Evolutionary conservation across 257 asterid species (phyloP).

Genomic region (Fraxinus cuspidata): DNA sequence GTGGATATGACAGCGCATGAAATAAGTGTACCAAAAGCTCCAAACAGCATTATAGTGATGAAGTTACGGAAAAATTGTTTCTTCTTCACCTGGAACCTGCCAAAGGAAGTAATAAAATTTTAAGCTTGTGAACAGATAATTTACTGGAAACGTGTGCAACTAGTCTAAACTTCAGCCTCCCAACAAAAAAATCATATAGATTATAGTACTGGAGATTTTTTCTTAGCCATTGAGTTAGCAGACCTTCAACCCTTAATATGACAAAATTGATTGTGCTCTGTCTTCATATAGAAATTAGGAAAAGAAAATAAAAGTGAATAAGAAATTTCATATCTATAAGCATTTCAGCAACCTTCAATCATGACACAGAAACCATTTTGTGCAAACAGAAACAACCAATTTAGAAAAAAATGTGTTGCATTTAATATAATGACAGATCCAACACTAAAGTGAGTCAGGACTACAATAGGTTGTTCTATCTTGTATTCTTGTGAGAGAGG

Average conservation of each 20-base stretch:
- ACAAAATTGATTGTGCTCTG: no score
- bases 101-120: background rate
- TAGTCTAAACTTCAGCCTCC: background rate
- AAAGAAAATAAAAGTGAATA: no score
- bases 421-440: no score
- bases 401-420: no score
- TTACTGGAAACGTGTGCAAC: background rate
- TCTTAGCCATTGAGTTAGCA: background rate
- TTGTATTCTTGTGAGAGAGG: no score
- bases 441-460: no score
- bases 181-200: background rate
- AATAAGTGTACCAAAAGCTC: conserved; percentile 48
- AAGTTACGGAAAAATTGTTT: conserved; percentile 53
- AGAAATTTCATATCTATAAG: no score
- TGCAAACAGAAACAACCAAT: no score
- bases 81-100: conserved; percentile 54
- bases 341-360: no score
- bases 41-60: conserved; percentile 46
- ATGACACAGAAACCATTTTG: no score
- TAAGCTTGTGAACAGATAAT: background rate
- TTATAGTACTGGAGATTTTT: background rate
- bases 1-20: conserved; percentile 41
- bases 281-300: no score
- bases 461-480: no score
- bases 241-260: background rate